phyloP scores from a whole-genome alignment of 805 yeast species.

The Zygotorulaspora danielsina region DNA sequence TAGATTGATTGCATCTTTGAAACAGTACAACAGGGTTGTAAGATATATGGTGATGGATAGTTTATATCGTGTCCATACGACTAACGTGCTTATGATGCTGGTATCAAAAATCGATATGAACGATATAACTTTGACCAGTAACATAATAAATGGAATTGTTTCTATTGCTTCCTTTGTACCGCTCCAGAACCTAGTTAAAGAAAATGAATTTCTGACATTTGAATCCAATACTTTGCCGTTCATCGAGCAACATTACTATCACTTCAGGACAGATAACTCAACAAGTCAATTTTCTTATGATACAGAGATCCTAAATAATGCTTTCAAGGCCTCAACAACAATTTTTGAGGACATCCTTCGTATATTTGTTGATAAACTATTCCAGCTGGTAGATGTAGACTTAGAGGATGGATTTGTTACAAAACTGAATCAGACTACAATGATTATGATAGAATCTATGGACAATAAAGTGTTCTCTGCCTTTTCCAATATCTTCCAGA shows the following conservation, averaged over 20 bases:
- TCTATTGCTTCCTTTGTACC: slow-evolving; percentile 71
- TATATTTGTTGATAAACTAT: slow-evolving; percentile 53
- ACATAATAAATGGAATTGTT: slow-evolving; percentile 64
- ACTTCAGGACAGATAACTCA: slow-evolving; percentile 37
- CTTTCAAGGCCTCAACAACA: slow-evolving; percentile 69
- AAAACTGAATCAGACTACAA: slow-evolving; percentile 43
- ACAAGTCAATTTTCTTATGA: slow-evolving; percentile 43
- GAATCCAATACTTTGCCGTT: slow-evolving; percentile 47
- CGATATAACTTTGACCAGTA: slow-evolving; percentile 69
- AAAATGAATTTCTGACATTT: slow-evolving; percentile 40
- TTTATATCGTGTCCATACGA: slow-evolving; percentile 68
- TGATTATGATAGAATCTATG: slow-evolving; percentile 52
- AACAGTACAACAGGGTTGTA: slow-evolving; percentile 58
- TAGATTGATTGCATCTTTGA: slow-evolving; percentile 67
- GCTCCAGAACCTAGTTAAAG: slow-evolving; percentile 48
- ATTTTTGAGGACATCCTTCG: slow-evolving; percentile 59
- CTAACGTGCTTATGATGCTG: slow-evolving; percentile 64
- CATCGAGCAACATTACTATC: slow-evolving; percentile 59
- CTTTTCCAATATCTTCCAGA: slow-evolving; percentile 39
- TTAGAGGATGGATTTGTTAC: slow-evolving; percentile 36
- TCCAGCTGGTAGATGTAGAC: slow-evolving; percentile 56
- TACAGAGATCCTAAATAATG: slow-evolving; percentile 44
- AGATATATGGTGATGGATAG: slow-evolving; percentile 63
- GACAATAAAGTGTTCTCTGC: slow-evolving; percentile 51
- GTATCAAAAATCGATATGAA: slow-evolving; percentile 85